These are phyloP conservation scores for Pleurotus salmoneostramineus DNA, from an alignment of 768 basidiomycete species.

Conservation along the genomic window DNA sequence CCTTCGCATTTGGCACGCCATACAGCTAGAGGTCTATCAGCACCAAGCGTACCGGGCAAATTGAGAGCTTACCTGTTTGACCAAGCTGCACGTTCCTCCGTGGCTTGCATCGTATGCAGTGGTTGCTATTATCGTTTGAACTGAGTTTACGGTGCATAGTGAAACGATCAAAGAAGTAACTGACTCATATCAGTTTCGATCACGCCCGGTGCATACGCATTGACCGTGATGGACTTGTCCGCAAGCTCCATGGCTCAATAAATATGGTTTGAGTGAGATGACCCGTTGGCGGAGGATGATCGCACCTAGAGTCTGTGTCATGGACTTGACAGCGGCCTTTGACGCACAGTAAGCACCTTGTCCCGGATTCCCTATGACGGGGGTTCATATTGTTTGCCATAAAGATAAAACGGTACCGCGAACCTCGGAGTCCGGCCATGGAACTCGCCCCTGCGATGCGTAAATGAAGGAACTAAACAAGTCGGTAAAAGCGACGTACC, in stretches of 20 bases:
- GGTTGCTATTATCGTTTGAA: not conserved
- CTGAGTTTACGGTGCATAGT: not conserved
- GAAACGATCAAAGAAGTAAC: not conserved
- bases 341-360: constrained; percentile 24
- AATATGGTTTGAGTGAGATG: constrained; percentile 5
- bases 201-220: constrained; percentile 33
- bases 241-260: constrained; percentile 25
- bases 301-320: constrained; percentile 32
- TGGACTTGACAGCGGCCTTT: constrained; percentile 33
- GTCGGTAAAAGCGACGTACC: constrained; percentile 12
- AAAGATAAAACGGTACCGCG: not conserved
- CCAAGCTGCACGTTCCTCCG: not conserved
- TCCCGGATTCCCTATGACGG: constrained; percentile 7
- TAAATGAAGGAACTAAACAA: not conserved
- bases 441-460: constrained; percentile 25
- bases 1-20: constrained; percentile 13
- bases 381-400: not conserved
- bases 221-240: constrained; percentile 30
- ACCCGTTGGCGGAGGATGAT: not conserved
- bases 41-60: not conserved
- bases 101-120: not conserved
- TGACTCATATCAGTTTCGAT: constrained; percentile 27
- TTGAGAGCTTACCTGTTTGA: not conserved
- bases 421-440: constrained; percentile 22
- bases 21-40: not conserved